Conservation (phyloP, 129 eudicot species). For the Mikania micrantha region DNA sequence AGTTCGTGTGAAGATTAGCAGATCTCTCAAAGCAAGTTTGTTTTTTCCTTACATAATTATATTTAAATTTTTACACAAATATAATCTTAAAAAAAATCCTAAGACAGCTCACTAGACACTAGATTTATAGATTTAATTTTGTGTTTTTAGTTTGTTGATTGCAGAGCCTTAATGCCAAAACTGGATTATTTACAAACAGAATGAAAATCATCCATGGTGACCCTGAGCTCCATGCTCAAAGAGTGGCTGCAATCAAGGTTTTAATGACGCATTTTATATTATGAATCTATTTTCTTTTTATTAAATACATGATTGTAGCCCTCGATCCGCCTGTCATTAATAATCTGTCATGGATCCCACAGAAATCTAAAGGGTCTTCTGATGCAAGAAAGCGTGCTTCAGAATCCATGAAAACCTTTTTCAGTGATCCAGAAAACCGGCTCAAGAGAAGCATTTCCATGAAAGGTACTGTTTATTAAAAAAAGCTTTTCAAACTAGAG, state of each 20-base stretch:
- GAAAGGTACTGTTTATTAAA: constrained; percentile 47
- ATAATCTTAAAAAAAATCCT: not conserved
- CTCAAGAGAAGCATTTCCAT: constrained; percentile 78
- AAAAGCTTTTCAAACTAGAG: not conserved
- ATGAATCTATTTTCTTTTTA: not conserved
- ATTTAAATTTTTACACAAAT: not conserved
- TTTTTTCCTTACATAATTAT: constrained; percentile 26
- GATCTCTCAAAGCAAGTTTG: constrained; percentile 75
- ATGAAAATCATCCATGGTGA: constrained; percentile 93
- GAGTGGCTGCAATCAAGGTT: constrained; percentile 97
- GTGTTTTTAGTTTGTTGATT: constrained; percentile 76
- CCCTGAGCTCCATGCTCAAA: constrained; percentile 73
- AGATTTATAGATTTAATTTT: constrained; percentile 42
- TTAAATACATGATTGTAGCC: not conserved
- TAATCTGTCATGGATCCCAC: not conserved
- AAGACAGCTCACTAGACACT: not conserved
- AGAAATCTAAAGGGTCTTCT: constrained; percentile 78
- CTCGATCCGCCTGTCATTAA: not conserved
- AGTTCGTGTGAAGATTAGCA: constrained; percentile 86
- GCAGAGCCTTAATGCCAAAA: constrained; percentile 97
- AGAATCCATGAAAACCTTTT: constrained; percentile 74
- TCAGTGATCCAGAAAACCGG: constrained; percentile 84
- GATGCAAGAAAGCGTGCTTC: constrained; percentile 89
- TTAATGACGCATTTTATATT: not conserved
- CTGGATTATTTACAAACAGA: constrained; percentile 87